Evolutionary conservation across 768 basidiomycete species (phyloP), one percentile per base, ranked within the genome.

Genomic region (Daedaleopsis nitida): DNA sequence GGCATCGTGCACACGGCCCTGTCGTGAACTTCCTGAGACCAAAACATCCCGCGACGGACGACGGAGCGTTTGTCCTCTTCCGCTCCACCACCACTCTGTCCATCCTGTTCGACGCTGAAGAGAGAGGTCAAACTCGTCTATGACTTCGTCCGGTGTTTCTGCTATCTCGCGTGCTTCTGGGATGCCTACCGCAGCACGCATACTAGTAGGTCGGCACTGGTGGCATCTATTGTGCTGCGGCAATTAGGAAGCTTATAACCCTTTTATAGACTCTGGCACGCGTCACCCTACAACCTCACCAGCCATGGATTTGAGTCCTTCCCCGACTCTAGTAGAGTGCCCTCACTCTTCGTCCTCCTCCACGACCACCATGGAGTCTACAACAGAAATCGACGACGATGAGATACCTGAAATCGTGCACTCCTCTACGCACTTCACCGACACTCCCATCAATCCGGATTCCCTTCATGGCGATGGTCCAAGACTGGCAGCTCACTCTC

Each of bases 401-500:
- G n/a, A n/a, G n/a, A n/a, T n/a, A n/a, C n/a, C n/a, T n/a, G n/a
- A n/a, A n/a, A n/a, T n/a, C n/a, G n/a, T n/a, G n/a, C n/a, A n/a
- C n/a, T n/a, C n/a, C n/a, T n/a, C n/a, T n/a, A n/a, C n/a, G n/a
- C n/a, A n/a, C n/a, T n/a, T n/a, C n/a, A n/a, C n/a, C n/a, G n/a
- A n/a, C n/a, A n/a, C n/a, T n/a, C n/a, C n/a, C n/a, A n/a, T n/a
- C n/a, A n/a, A n/a, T n/a, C n/a, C n/a, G n/a, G n/a, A n/a, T n/a
- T n/a, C n/a, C n/a, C n/a, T n/a, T n/a, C n/a, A n/a, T n/a, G n/a
- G n/a, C n/a, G n/a, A n/a, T n/a, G n/a, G n/a, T n/a, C n/a, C n/a
- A n/a, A n/a, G n/a, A n/a, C n/a, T n/a, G n/a, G 70, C 80, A 80
- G 67, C 75, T 55, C 74, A 73, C 59, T 73, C 75, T 55, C 49